Base-by-base conservation (phyloP, 805 yeast species). In the Hanseniaspora vineae region DNA sequence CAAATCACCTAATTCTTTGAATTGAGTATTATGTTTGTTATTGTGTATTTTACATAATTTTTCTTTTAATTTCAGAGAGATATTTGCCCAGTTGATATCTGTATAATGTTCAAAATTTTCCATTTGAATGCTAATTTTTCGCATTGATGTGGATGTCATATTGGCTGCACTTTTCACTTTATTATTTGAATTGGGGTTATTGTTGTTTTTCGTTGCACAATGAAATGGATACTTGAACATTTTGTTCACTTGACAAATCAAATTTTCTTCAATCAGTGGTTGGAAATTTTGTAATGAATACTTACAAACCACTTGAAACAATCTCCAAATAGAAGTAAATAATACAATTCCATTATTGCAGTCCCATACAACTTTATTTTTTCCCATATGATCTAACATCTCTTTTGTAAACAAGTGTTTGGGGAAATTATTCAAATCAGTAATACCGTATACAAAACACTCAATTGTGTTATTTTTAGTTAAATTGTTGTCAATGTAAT, bases 281-380 rank as follows among this genome's bases (percentile, higher is more conserved):
- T 23, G 4, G 4, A 23, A 23, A 23, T 23, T 23, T 23, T 23
- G 29, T 23, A 23, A 23, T 23, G 62, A 49, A 23, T 60, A 63
- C 17, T 56, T 54, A 62, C 61, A 61, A 9, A 62, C 61, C 50
- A 62, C 66, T 52, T 63, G 67, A 52, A 58, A 63, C 32, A 63
- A 51, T 61, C 88, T 84, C 95, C 95, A 87, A 45, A 87, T 72
- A 0, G 95, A 95, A 0, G 96, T 87, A 45, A 87, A 71, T 56
- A 85, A 94, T 11, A 87, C 95, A 59, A 80, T 81, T 0, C 96
- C 95, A 2, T 92, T 79, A 53, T 73, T 75, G 58, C 81, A 80
- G 61, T 84, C 92, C 96, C 96, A 87, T 52, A 86, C 79, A 20
- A 19, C 18, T 13, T 40, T 15, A 40, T 40, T 40, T 40, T 40